Evolutionary conservation across 768 basidiomycete species (phyloP), one percentile per base, ranked within the genome.

Genomic region (Tricholoma flavovirens): DNA sequence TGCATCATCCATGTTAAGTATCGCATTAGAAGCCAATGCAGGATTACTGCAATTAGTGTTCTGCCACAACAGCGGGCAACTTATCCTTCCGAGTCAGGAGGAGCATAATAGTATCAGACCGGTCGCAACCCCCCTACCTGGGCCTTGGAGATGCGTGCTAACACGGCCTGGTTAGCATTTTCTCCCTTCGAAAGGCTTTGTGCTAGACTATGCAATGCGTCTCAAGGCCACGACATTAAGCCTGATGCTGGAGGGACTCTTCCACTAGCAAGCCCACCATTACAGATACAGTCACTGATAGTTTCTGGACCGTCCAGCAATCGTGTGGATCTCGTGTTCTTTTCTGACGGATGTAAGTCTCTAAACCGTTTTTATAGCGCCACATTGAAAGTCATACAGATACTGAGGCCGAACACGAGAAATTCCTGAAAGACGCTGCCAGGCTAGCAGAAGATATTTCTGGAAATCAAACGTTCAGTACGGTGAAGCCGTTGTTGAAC

Each of bases 321-420:
- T 64, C 80, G 89, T 15, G 80, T 89, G 22, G 83, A 89, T 70
- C 70, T 91, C 8, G 81, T 88, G 10, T 90, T 90, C 70, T 89
- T 90, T 67, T 78, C 82, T 0, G 88, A 90, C 59, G 88, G 89
- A 32, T 90, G 88, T 89, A 67, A 57, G 87, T 75, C 24, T 33
- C 4, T 4, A 15, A 15, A 7, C 4, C n/a, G 24, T 21, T 30
- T 46, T 4, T 3, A 4, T 24, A 12, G n/a, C 11, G 5, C 17
- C 19, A 45, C 11, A n/a, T 40, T 38, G 7, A 43, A 35, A n/a
- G 52, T 19, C 8, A 17, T 21, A 17, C 19, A 90, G 88, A 90
- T 64, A 67, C 80, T 7, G 54, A 46, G 19, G 69, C 72, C 29
- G 89, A 91, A 64, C 72, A 76, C 33, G 74, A 67, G 8, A 88